These are phyloP conservation scores for Sclerotinia borealis DNA, from an alignment of 2,329 filamentous ascomycete genomes.

Conservation along the genomic window DNA sequence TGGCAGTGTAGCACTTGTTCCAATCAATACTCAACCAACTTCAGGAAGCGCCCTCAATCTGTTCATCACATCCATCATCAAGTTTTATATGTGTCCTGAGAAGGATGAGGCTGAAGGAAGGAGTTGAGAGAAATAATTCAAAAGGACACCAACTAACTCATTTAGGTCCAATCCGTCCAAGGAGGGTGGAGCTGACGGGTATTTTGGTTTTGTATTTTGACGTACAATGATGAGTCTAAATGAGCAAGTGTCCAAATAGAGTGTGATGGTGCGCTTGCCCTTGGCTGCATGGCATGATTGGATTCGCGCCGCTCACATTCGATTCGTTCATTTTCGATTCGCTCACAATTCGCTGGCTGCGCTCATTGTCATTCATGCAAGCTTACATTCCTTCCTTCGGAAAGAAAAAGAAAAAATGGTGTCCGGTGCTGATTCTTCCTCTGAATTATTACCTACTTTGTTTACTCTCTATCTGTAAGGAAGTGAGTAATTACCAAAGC, in stretches of 20 bases:
- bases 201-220: neutral
- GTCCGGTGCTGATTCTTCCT: neutral
- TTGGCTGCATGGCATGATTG: neutral
- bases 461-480: neutral
- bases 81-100: no score
- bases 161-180: neutral
- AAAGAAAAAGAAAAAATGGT: neutral
- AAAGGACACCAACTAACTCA: neutral
- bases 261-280: neutral
- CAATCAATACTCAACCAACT: neutral
- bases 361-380: no score
- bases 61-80: no score
- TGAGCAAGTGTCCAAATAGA: no score
- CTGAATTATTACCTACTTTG: neutral
- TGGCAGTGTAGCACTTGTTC: neutral
- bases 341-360: no score
- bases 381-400: neutral
- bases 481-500: no score
- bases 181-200: neutral
- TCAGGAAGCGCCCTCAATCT: no score
- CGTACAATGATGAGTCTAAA: neutral
- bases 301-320: no score
- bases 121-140: no score
- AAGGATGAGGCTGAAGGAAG: neutral
- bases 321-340: no score